phyloP scores from a whole-genome alignment of 23 red algal genomes.

The Porphyridium purpureum region DNA sequence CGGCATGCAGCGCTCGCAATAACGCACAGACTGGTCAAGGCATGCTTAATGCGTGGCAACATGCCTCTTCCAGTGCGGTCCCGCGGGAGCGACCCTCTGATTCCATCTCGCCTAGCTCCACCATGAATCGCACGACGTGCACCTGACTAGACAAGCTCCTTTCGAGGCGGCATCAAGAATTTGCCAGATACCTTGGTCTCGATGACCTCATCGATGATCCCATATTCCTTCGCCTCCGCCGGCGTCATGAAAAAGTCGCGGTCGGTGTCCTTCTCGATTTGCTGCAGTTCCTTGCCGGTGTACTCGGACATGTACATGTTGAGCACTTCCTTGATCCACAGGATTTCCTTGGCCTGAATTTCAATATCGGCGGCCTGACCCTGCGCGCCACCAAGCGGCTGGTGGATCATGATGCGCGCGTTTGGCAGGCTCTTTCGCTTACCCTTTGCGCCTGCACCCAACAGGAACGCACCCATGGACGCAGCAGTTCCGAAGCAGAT shows the following conservation, averaged over 20 bases:
- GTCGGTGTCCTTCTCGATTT: conserved; percentile 75
- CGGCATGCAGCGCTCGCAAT: too few relatives aligned
- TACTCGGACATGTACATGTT: conserved; percentile 64
- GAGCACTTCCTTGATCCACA: conserved; percentile 64
- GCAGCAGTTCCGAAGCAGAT: conserved; percentile 91
- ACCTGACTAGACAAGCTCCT: too few relatives aligned
- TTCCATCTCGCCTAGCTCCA: too few relatives aligned
- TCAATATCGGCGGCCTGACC: conserved; percentile 94
- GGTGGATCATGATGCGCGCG: conserved; percentile 96
- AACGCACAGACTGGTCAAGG: too few relatives aligned
- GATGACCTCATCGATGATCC: conserved; percentile 86
- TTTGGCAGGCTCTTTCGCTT: conserved; percentile 71
- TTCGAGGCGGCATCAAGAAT: too few relatives aligned
- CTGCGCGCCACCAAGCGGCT: conserved; percentile 88
- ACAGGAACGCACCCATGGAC: conserved; percentile 85
- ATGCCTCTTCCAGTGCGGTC: too few relatives aligned
- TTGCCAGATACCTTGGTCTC: conserved; percentile 43
- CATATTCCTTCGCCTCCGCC: conserved; percentile 75
- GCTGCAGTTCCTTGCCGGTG: conserved; percentile 32
- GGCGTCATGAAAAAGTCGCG: conserved; percentile 94
- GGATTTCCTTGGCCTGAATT: conserved; percentile 90
- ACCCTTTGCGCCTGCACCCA: conserved; percentile 71
- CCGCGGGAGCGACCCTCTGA: too few relatives aligned
- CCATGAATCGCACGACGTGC: too few relatives aligned
- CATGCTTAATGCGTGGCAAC: too few relatives aligned